Conservation (phyloP, 176 grass and related monocot genomes). For the Bolboschoenus planiculmis region DNA sequence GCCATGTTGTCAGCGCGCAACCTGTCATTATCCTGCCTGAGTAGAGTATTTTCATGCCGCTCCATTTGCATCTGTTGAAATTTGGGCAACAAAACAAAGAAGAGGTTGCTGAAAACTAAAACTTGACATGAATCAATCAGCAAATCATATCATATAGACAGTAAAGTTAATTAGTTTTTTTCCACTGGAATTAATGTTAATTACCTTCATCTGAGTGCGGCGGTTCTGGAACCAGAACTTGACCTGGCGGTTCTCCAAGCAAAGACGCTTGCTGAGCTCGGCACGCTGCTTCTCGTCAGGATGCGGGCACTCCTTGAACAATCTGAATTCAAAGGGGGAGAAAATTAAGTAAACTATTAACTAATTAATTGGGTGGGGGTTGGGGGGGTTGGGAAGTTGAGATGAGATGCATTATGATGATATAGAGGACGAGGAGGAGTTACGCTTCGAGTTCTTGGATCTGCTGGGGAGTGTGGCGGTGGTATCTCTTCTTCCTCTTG, state of each 20-base stretch:
- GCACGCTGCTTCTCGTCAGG: conserved; percentile 62
- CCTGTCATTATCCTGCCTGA: conserved; percentile 74
- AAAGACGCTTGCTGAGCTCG: conserved; percentile 51
- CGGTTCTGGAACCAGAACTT: conserved; percentile 99
- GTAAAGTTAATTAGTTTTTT: too few relatives aligned
- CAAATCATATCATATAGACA: too few relatives aligned
- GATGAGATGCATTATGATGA: neutral
- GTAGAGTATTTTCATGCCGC: conserved; percentile 54
- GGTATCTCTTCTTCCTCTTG: conserved; percentile 61
- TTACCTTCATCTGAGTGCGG: conserved; percentile 64
- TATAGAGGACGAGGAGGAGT: neutral
- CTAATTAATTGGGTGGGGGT: too few relatives aligned
- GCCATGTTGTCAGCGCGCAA: conserved; percentile 67
- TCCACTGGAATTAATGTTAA: too few relatives aligned
- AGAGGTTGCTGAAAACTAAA: too few relatives aligned
- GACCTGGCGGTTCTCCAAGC: conserved; percentile 60
- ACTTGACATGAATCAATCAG: neutral
- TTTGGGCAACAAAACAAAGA: too few relatives aligned
- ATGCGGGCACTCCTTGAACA: conserved; percentile 74
- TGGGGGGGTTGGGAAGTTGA: neutral
- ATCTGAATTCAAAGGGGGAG: conserved; percentile 24
- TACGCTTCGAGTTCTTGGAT: conserved; percentile 84
- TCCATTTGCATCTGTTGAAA: conserved; percentile 47
- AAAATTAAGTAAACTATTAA: neutral
- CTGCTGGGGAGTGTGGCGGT: conserved; percentile 82